Evolutionary conservation across 441 rosid genomes (phyloP).

Genomic region (Adansonia gregorii): DNA sequence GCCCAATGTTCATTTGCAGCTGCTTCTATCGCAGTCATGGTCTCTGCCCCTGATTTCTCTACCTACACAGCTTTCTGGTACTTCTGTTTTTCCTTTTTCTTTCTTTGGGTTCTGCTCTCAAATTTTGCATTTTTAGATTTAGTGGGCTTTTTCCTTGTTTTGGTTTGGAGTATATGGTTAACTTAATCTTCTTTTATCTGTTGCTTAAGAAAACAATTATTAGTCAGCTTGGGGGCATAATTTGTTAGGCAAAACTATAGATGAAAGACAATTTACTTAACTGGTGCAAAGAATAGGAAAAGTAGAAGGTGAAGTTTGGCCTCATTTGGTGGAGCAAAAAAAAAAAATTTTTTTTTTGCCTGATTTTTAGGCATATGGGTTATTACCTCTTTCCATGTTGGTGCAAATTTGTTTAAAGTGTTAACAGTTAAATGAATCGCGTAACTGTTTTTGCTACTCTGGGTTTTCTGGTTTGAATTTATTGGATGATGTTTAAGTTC

Average conservation of each 20-base stretch:
- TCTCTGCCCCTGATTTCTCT: constrained; percentile 64
- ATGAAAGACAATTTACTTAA: background rate
- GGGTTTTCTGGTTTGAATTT: constrained; percentile 12
- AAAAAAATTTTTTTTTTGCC: too few species aligned
- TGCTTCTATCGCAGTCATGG: constrained; percentile 78
- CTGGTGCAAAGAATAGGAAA: background rate
- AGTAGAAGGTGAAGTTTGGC: background rate
- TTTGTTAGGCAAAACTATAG: background rate
- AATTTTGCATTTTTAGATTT: background rate
- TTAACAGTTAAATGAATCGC: background rate
- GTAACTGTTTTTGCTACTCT: background rate
- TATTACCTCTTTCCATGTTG: background rate
- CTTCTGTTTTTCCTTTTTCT: background rate
- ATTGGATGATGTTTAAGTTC: background rate
- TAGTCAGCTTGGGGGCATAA: background rate
- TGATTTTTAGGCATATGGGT: background rate
- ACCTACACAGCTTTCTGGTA: constrained; percentile 92
- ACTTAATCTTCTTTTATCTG: too few species aligned
- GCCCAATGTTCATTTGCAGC: constrained; percentile 80
- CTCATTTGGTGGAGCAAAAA: too few species aligned
- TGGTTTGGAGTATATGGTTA: background rate
- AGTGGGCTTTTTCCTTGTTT: background rate
- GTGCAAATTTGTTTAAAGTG: constrained; percentile 2
- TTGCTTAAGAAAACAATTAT: background rate
- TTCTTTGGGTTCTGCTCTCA: constrained; percentile 1